These are phyloP conservation scores for Sodiomyces alkalinus DNA, from an alignment of 2,329 filamentous ascomycete species.

Conservation along the genomic window DNA sequence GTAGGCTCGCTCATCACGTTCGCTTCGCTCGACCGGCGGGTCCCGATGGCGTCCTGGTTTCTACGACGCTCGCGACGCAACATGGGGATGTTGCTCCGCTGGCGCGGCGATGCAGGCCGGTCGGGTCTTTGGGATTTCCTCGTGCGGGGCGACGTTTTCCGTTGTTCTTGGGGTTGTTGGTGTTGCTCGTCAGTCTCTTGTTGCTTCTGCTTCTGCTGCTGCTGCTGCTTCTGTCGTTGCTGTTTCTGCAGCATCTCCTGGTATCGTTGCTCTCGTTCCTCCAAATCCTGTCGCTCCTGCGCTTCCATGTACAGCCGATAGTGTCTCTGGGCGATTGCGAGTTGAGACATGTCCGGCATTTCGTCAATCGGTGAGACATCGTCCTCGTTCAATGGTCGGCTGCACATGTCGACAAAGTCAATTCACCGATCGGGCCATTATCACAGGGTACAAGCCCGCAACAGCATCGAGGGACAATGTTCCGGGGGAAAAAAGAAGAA, in stretches of 20 bases:
- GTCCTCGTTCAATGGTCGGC: slow-evolving; percentile 5
- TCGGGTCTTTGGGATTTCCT: too few relatives aligned
- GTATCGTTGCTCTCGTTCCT: slow-evolving; percentile 6
- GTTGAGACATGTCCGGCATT: slow-evolving; percentile 19
- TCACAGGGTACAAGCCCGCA: slow-evolving; percentile 8
- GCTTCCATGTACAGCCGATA: slow-evolving; percentile 10
- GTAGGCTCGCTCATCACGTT: slow-evolving; percentile 2
- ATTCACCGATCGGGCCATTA: too few relatives aligned
- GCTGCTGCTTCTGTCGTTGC: slow-evolving; percentile 4
- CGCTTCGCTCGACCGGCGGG: slow-evolving; percentile 4
- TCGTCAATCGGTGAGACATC: slow-evolving; percentile 41
- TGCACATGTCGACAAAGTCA: too few relatives aligned
- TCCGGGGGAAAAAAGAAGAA: background rate
- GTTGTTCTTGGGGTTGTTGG: slow-evolving; percentile 4
- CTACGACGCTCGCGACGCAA: slow-evolving; percentile 35
- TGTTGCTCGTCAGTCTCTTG: slow-evolving; percentile 4
- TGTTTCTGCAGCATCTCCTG: too few relatives aligned
- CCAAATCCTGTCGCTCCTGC: slow-evolving; percentile 3
- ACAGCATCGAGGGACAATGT: background rate
- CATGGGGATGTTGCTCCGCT: slow-evolving; percentile 31
- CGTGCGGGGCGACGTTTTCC: slow-evolving; percentile 8
- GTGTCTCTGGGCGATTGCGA: slow-evolving; percentile 4
- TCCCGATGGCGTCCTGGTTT: slow-evolving; percentile 22
- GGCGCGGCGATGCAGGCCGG: slow-evolving; percentile 11
- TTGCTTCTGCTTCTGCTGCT: slow-evolving; percentile 6